Evolutionary conservation across 2,329 filamentous ascomycete species (phyloP).

Genomic region (Venturia aucupariae): DNA sequence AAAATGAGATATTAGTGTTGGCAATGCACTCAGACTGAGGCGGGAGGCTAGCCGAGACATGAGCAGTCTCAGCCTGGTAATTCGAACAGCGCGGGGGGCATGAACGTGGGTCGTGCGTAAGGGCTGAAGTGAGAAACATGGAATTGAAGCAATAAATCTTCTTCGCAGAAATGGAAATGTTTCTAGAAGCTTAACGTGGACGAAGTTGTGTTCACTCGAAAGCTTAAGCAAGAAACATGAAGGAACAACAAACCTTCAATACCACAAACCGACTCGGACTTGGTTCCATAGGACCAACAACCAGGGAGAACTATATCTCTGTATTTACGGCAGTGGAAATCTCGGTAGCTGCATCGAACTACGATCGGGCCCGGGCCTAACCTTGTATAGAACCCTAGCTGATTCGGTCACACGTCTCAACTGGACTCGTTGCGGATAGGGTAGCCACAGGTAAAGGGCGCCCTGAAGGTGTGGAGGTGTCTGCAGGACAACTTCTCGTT

Average conservation of each 20-base stretch:
- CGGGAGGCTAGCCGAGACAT: conserved; percentile 1
- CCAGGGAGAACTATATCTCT: neutral
- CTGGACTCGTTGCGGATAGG: neutral
- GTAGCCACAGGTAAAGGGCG: conserved; percentile 1
- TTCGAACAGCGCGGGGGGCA: neutral
- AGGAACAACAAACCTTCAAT: neutral
- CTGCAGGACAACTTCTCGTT: neutral
- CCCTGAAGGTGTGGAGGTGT: neutral
- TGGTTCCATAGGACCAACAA: neutral
- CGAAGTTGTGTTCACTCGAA: neutral
- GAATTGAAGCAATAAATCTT: neutral
- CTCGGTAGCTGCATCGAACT: neutral
- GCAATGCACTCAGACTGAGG: neutral
- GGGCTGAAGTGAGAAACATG: neutral
- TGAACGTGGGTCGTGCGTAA: conserved; percentile 6
- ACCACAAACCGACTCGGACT: neutral
- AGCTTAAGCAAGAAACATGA: neutral
- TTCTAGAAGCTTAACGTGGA: neutral
- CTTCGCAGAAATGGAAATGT: conserved; percentile 5
- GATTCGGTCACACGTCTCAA: neutral
- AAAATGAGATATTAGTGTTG: neutral
- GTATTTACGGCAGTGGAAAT: neutral
- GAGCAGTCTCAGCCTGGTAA: conserved; percentile 7
- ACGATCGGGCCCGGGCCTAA: neutral
- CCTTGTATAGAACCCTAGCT: conserved; percentile 3